Evolutionary conservation across 1,284 basidiomycete genomes (phyloP).

Genomic region (Marasmius oreades): DNA sequence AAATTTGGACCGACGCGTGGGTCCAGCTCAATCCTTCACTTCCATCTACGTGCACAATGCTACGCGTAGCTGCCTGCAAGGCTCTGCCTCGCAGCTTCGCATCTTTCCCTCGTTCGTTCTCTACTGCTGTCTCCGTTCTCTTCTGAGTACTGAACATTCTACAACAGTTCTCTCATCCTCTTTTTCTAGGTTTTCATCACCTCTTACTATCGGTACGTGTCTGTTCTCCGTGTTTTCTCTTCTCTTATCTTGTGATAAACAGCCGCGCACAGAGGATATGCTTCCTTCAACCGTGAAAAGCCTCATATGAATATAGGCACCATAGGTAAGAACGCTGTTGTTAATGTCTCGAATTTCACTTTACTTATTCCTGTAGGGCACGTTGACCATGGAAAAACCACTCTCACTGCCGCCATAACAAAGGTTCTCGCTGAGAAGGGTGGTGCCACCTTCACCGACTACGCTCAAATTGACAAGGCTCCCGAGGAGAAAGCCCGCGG

Average conservation of each 20-base stretch:
- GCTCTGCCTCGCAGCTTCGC: constrained; percentile 47
- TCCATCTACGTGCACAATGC: constrained; percentile 30
- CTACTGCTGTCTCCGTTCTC: background rate
- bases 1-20: constrained; percentile 18
- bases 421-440: constrained; percentile 84
- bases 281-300: constrained; percentile 80
- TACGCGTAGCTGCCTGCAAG: constrained; percentile 50
- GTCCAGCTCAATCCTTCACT: constrained; percentile 4
- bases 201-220: constrained; percentile 24
- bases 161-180: constrained; percentile 33
- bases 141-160: constrained; percentile 9
- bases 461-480: constrained; percentile 99
- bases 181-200: constrained; percentile 23
- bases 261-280: constrained; percentile 61
- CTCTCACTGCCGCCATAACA: constrained; percentile 97
- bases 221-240: constrained; percentile 9
- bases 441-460: constrained; percentile 96
- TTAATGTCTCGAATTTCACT: constrained; percentile 7
- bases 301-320: constrained; percentile 98
- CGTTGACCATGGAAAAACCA: constrained; percentile 96
- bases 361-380: constrained; percentile 50
- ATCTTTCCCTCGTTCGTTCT: constrained; percentile 42
- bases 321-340: constrained; percentile 56
- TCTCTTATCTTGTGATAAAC: background rate
- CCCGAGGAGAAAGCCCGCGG: constrained; percentile 99